Conservation (phyloP, 176 grass and related monocot genomes). For the Ensete glaucum region DNA sequence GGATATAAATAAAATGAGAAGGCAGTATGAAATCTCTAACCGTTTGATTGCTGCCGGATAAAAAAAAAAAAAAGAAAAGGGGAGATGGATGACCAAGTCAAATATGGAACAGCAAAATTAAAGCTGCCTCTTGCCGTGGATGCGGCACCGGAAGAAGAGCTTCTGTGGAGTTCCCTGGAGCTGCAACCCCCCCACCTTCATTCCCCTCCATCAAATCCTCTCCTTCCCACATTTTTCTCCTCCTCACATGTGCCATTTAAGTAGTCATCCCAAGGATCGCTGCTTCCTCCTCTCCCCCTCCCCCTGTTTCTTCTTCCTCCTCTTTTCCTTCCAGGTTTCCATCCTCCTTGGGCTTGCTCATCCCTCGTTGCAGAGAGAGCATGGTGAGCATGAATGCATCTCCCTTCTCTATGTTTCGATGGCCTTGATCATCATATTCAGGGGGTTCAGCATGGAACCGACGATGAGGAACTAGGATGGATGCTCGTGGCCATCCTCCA, state of each 20-base stretch:
- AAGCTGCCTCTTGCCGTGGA: neutral
- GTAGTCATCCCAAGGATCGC: neutral
- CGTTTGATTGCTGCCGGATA: no score
- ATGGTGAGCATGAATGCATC: neutral
- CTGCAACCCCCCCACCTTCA: no score
- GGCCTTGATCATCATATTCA: neutral
- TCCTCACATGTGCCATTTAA: neutral
- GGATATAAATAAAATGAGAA: no score
- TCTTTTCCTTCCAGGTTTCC: neutral
- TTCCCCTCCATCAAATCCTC: constrained; percentile 1
- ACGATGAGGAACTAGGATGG: neutral
- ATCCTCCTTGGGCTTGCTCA: neutral
- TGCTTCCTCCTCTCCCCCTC: neutral
- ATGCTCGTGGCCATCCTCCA: neutral
- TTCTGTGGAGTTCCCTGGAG: neutral
- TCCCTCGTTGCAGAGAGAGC: neutral
- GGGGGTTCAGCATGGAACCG: neutral
- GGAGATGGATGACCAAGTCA: no score
- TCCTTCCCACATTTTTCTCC: neutral
- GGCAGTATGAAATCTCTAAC: no score
- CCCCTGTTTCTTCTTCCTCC: neutral
- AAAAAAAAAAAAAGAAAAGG: no score
- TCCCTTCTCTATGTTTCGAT: neutral
- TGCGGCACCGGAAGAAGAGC: neutral
- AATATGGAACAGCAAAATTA: no score